Percentiles rank a stretch among this genome's conserved stretches.
phyloP scores from a whole-genome alignment of 2,329 filamentous ascomycete species.

The Orbilia ellipsospora region DNA sequence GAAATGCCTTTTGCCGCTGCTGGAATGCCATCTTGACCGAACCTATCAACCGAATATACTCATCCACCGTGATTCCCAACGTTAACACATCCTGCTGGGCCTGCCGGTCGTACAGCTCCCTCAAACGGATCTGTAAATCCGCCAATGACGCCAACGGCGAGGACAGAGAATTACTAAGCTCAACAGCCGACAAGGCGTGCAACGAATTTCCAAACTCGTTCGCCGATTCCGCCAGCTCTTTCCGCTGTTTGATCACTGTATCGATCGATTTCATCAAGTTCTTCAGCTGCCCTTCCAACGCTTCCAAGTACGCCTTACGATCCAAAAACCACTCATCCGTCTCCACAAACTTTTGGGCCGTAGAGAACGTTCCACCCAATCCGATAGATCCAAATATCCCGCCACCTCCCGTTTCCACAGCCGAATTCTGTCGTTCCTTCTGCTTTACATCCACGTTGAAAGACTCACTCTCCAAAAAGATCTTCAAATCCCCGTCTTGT shows the following conservation, averaged over 20 bases:
- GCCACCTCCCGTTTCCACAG: conserved; percentile 90
- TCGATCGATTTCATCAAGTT: conserved; percentile 93
- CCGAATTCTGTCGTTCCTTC: conserved; percentile 84
- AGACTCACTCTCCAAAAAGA: conserved; percentile 94
- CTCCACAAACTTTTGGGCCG: conserved; percentile 84
- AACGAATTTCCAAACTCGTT: conserved; percentile 92
- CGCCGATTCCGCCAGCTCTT: conserved; percentile 91
- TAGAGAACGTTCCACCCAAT: conserved; percentile 67
- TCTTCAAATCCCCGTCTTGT: conserved; percentile 91
- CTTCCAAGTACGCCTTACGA: conserved; percentile 91
- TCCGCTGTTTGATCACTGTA: conserved; percentile 88
- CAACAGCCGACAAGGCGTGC: conserved; percentile 90
- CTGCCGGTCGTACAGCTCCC: conserved; percentile 94
- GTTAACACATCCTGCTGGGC: conserved; percentile 97
- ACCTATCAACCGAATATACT: conserved; percentile 95
- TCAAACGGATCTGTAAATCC: conserved; percentile 91
- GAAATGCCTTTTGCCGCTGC: conserved; percentile 94
- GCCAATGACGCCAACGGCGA: conserved; percentile 90
- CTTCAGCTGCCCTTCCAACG: conserved; percentile 89
- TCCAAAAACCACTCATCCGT: conserved; percentile 99
- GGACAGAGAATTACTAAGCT: conserved; percentile 87
- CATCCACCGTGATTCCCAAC: conserved; percentile 95
- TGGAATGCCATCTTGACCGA: conserved; percentile 93
- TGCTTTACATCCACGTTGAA: conserved; percentile 98
- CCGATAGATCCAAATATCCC: conserved; percentile 72